phyloP scores from a whole-genome alignment of 352 stramenopile species.

The Phytophthora tubulina region DNA sequence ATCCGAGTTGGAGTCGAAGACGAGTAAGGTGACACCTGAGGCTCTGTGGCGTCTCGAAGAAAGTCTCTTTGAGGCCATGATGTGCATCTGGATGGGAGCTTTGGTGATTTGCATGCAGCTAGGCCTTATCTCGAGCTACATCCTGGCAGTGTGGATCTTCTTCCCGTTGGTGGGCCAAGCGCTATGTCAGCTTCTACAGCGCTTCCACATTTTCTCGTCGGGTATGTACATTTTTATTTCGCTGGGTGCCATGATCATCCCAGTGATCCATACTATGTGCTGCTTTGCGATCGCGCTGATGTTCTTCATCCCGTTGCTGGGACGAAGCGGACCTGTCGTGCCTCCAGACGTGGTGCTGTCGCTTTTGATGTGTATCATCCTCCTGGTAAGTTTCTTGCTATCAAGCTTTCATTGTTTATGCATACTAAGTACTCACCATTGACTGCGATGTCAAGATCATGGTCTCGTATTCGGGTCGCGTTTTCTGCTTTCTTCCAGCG shows the following conservation, averaged over 20 bases:
- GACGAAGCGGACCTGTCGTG: slow-evolving; percentile 60
- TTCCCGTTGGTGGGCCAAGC: slow-evolving; percentile 70
- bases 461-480: slow-evolving; percentile 64
- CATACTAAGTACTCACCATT: slow-evolving; percentile 5
- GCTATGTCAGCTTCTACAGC: slow-evolving; percentile 50
- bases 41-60: slow-evolving; percentile 65
- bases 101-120: slow-evolving; percentile 50
- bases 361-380: slow-evolving; percentile 56
- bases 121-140: slow-evolving; percentile 68
- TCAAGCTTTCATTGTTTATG: background rate
- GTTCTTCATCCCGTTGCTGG: slow-evolving; percentile 84
- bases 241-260: slow-evolving; percentile 58
- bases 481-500: slow-evolving; percentile 76
- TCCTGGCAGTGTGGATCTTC: slow-evolving; percentile 68
- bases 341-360: slow-evolving; percentile 69
- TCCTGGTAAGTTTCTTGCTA: slow-evolving; percentile 46
- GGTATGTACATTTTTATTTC: slow-evolving; percentile 60
- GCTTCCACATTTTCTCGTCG: slow-evolving; percentile 48
- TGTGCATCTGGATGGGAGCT: slow-evolving; percentile 53
- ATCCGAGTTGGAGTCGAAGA: slow-evolving; percentile 45
- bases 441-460: slow-evolving; percentile 42
- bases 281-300: slow-evolving; percentile 66
- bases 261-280: slow-evolving; percentile 69
- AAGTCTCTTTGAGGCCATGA: slow-evolving; percentile 70
- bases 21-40: slow-evolving; percentile 24